Evolutionary conservation across 2,329 filamentous ascomycete genomes (phyloP).

Genomic region (Aureobasidium sp.): DNA sequence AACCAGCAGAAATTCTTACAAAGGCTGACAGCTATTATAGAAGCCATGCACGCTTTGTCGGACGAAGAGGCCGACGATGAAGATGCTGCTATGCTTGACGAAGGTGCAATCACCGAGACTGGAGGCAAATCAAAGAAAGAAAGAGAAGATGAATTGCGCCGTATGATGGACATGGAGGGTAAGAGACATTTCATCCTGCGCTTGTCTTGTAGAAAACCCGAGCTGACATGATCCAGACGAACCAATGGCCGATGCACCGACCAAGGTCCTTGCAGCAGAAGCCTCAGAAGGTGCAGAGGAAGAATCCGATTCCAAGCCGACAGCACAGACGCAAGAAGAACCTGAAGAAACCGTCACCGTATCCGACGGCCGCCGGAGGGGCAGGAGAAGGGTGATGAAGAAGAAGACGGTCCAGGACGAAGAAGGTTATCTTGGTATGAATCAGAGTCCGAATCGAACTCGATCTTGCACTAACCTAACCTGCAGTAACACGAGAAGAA

Average conservation of each 20-base stretch:
- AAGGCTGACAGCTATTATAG: slow-evolving; percentile 19
- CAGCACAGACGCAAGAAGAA: slow-evolving; percentile 16
- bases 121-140: slow-evolving; percentile 48
- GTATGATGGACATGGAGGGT: slow-evolving; percentile 67
- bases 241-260: slow-evolving; percentile 51
- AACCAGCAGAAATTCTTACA: not conserved
- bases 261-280: slow-evolving; percentile 27
- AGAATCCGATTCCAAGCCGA: slow-evolving; percentile 15
- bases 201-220: slow-evolving; percentile 11
- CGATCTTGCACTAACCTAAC: slow-evolving; percentile 17
- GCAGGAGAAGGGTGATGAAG: slow-evolving; percentile 73
- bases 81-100: slow-evolving; percentile 25
- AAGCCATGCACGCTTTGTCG: slow-evolving; percentile 29
- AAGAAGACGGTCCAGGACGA: slow-evolving; percentile 84
- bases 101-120: slow-evolving; percentile 19
- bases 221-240: slow-evolving; percentile 38
- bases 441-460: not conserved
- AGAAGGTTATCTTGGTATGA: slow-evolving; percentile 78
- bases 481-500: slow-evolving; percentile 75
- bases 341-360: slow-evolving; percentile 43
- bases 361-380: slow-evolving; percentile 61
- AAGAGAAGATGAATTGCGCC: slow-evolving; percentile 57
- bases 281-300: slow-evolving; percentile 38
- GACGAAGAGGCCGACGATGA: slow-evolving; percentile 52
- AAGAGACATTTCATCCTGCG: not conserved